Conservation (phyloP, 164 flowering plant species). For the Amborella trichopoda region DNA sequence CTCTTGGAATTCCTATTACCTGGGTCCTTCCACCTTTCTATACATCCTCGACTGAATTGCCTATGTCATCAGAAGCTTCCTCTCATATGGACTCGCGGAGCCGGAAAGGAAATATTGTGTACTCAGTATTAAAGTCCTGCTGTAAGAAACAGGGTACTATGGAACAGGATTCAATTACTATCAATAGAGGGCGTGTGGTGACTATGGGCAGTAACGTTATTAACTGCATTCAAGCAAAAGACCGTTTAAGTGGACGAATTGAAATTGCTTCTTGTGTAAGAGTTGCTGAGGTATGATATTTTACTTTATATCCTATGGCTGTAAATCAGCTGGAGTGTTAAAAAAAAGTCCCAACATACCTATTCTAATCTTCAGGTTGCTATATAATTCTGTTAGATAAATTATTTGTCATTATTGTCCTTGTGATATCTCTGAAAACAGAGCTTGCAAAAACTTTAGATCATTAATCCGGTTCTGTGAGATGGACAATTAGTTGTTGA, state of each 20-base stretch:
- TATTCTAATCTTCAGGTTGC: too few species aligned
- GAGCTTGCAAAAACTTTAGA: too few species aligned
- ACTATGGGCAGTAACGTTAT: slow-evolving; percentile 47
- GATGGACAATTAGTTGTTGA: too few species aligned
- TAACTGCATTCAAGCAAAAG: slow-evolving; percentile 88
- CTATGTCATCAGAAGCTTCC: slow-evolving; percentile 37
- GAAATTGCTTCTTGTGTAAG: slow-evolving; percentile 79
- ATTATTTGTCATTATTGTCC: too few species aligned
- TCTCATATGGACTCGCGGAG: slow-evolving; percentile 27
- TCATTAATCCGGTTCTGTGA: too few species aligned
- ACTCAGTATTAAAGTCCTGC: slow-evolving; percentile 44
- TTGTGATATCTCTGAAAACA: too few species aligned
- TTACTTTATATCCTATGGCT: neutral
- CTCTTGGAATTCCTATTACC: slow-evolving; percentile 79
- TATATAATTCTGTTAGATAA: too few species aligned
- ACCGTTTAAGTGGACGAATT: slow-evolving; percentile 46
- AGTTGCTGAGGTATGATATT: slow-evolving; percentile 62
- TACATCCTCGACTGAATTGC: slow-evolving; percentile 56
- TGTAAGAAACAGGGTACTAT: slow-evolving; percentile 25
- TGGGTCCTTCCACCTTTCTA: slow-evolving; percentile 92
- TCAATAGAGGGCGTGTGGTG: slow-evolving; percentile 52
- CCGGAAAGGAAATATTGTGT: slow-evolving; percentile 40
- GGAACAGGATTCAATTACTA: slow-evolving; percentile 30
- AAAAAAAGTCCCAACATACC: too few species aligned
- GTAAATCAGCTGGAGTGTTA: too few species aligned